Percentiles rank a stretch among this genome's conserved stretches.
Conservation (phyloP, 495 filamentous ascomycete genomes). For the Penicillium waksmanii region DNA sequence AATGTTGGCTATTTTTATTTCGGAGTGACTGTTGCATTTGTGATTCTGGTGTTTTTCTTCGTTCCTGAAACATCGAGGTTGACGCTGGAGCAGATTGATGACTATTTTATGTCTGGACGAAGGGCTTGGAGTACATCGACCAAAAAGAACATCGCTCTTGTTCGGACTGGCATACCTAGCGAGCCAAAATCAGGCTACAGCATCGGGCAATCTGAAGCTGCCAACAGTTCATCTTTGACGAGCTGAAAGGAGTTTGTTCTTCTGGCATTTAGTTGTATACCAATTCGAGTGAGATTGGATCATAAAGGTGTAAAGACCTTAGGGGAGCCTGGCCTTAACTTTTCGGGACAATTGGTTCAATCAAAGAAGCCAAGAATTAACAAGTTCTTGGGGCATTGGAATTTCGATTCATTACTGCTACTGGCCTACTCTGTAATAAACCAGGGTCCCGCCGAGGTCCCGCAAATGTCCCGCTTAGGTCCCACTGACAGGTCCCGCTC, state of each 20-base stretch:
- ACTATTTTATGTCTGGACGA: slow-evolving; percentile 25
- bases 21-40: slow-evolving; percentile 26
- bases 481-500: not conserved
- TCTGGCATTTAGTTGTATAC: not conserved
- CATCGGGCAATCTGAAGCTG: not conserved
- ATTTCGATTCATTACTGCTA: too few relatives aligned
- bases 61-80: slow-evolving; percentile 34
- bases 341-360: not conserved
- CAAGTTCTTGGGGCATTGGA: not conserved
- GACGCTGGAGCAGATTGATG: slow-evolving; percentile 37
- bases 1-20: slow-evolving; percentile 38
- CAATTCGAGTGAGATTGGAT: too few relatives aligned
- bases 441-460: not conserved
- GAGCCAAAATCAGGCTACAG: not conserved
- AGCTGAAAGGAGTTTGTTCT: not conserved
- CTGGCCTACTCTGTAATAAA: too few relatives aligned
- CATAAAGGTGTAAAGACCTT: not conserved
- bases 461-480: not conserved
- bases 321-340: not conserved
- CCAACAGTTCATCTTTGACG: not conserved
- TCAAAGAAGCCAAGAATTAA: not conserved
- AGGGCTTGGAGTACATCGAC: slow-evolving; percentile 32
- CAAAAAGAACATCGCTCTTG: slow-evolving; percentile 19
- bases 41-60: slow-evolving; percentile 24
- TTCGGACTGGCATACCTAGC: not conserved